phyloP scores from a whole-genome alignment of 2,329 filamentous ascomycete genomes.

The Lachnellula suecica region DNA sequence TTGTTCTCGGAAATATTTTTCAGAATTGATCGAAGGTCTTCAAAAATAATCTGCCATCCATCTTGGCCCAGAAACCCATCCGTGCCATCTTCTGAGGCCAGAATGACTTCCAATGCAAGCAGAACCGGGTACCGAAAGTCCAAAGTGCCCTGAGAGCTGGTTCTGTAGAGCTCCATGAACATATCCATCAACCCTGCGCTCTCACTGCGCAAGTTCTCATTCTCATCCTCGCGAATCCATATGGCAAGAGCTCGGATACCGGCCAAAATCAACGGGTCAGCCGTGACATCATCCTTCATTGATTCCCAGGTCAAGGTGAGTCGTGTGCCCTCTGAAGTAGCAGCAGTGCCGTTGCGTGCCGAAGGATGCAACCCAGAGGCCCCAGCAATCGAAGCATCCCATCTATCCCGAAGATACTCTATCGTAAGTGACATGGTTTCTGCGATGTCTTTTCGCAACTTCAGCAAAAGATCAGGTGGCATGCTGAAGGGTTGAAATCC shows the following conservation, averaged over 20 bases:
- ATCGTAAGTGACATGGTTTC: conserved; percentile 63
- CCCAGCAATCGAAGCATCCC: conserved; percentile 64
- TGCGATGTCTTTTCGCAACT: conserved; percentile 57
- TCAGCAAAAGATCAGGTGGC: conserved; percentile 59
- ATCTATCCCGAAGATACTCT: conserved; percentile 69
- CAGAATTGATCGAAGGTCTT: conserved; percentile 49
- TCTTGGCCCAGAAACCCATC: conserved; percentile 45
- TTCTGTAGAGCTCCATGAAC: conserved; percentile 60
- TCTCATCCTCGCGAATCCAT: conserved; percentile 71
- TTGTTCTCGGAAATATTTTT: conserved; percentile 25
- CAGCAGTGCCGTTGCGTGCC: conserved; percentile 45
- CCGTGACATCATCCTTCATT: conserved; percentile 41
- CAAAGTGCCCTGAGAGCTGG: conserved; percentile 29
- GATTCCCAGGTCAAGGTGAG: conserved; percentile 60
- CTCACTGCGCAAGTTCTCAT: conserved; percentile 50
- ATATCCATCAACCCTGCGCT: conserved; percentile 59
- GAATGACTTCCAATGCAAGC: conserved; percentile 58
- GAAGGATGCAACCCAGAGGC: conserved; percentile 60
- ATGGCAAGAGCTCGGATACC: conserved; percentile 57
- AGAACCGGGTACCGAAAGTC: conserved; percentile 59
- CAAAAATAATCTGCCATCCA: conserved; percentile 53
- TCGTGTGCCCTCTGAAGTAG: conserved; percentile 43
- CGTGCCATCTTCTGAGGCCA: conserved; percentile 41
- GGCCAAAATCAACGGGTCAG: conserved; percentile 60
- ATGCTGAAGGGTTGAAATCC: conserved; percentile 41